Base-by-base conservation (phyloP, 2,329 filamentous ascomycete species). In the Cytospora leucostoma region DNA sequence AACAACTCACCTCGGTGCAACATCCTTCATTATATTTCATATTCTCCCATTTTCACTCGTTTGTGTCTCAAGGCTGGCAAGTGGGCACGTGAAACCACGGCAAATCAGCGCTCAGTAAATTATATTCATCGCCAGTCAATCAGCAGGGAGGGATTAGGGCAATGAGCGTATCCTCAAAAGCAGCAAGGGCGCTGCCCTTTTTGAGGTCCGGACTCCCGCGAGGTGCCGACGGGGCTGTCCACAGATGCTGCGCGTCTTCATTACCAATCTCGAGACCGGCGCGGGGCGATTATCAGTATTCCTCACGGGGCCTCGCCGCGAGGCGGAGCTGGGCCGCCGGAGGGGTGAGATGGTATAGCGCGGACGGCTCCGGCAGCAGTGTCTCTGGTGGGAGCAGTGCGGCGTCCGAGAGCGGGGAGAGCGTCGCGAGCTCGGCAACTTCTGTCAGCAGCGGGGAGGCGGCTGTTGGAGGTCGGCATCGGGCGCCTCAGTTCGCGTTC, bases 401-500 rank as follows among this genome's bases (percentile, higher is more conserved):
- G 47, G 13, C 34, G 17, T 51, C 59, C 7, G 55, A 62, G 1
- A 47, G 49, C 7, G 34, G 61, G n/a, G 49, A 38, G 37, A 59
- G 61, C 27, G 49, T 52, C n/a, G 49, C 55, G 33, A 61, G 59
- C 49, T 63, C 61, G 47, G 49, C 35, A 27, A 59, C 55, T 13
- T 50, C 61, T 32, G 38, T 37, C 12, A 35, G 50, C 37, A 49
- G 21, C 55, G 54, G n/a, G 37, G 33, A 38, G 10, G 33, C 50
- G 13, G 44, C 19, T 35, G 8, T 19, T 3, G 49, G 38, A 21
- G n/a, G 37, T 32, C 50, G 50, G 10, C 34, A 38, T 12, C 11
- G 38, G 44, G 13, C 13, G 47, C 56, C 59, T 21, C 13, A 38
- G 37, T 63, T 66, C 33, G 60, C 63, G 4, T 66, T 66, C 33